Evolutionary conservation across 2,329 filamentous ascomycete species (phyloP).

Genomic region (Penicillium digitatum): DNA sequence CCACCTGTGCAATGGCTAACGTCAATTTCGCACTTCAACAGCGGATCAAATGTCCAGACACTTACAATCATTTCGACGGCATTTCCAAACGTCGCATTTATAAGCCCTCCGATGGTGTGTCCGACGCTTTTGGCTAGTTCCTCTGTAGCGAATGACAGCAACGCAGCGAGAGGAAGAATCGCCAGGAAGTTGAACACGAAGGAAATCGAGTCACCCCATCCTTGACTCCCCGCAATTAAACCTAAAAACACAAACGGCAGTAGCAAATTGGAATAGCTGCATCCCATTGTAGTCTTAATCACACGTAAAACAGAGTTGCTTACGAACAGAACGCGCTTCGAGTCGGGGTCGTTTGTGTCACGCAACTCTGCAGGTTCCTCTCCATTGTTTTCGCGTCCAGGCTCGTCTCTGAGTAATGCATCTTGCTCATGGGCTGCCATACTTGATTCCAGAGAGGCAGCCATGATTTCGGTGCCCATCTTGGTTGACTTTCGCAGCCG

Average conservation of each 20-base stretch:
- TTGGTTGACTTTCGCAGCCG: constrained; percentile 7
- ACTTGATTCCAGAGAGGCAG: not conserved
- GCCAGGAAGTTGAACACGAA: constrained; percentile 81
- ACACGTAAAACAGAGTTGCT: constrained; percentile 42
- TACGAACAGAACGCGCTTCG: constrained; percentile 30
- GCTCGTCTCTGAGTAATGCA: not conserved
- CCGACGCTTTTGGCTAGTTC: constrained; percentile 53
- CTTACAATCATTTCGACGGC: constrained; percentile 59
- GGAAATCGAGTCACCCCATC: constrained; percentile 55
- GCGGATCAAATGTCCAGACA: constrained; percentile 38
- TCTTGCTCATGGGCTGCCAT: not conserved
- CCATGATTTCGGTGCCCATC: not conserved
- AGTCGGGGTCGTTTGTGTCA: not conserved
- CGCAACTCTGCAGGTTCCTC: not conserved
- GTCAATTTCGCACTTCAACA: not conserved
- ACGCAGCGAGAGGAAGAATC: constrained; percentile 53
- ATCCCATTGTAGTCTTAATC: constrained; percentile 52
- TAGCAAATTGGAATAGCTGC: constrained; percentile 75
- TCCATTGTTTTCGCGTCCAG: not conserved
- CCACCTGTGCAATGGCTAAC: constrained; percentile 10
- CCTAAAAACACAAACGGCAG: constrained; percentile 70
- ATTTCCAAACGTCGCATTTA: constrained; percentile 59
- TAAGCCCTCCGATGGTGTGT: constrained; percentile 52
- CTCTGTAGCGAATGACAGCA: constrained; percentile 56
- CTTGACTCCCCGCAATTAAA: constrained; percentile 63